phyloP scores from a whole-genome alignment of 805 yeast species.

The Debaryomyces prosopidis region DNA sequence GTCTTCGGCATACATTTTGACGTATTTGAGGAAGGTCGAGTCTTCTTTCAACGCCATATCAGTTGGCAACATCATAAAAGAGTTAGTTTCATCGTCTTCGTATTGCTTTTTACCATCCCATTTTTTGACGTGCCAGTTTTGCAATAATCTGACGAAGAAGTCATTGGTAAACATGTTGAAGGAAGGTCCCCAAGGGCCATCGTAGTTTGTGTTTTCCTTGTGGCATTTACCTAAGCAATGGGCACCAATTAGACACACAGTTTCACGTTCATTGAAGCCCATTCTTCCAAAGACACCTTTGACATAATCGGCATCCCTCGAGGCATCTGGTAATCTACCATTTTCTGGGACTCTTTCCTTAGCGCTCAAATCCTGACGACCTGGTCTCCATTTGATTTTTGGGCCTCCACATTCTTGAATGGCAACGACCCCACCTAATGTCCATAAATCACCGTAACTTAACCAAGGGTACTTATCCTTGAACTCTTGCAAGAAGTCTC shows the following conservation, averaged over 20 bases:
- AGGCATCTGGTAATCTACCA: conserved; percentile 76
- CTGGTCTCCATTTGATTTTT: conserved; percentile 78
- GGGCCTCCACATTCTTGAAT: conserved; percentile 82
- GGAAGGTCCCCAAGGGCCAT: conserved; percentile 47
- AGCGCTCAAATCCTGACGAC: conserved; percentile 62
- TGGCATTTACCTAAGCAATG: conserved; percentile 44
- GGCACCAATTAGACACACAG: conserved; percentile 44
- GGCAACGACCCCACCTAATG: conserved; percentile 77
- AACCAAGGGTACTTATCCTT: conserved; percentile 65
- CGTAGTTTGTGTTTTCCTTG: conserved; percentile 36
- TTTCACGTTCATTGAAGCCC: conserved; percentile 40
- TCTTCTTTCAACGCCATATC: conserved; percentile 55
- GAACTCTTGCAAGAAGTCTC: conserved; percentile 57
- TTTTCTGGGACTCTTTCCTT: conserved; percentile 55
- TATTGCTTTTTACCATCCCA: conserved; percentile 45
- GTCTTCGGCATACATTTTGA: conserved; percentile 50
- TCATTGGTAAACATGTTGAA: conserved; percentile 43
- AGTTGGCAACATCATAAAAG: conserved; percentile 59
- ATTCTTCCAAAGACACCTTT: conserved; percentile 62
- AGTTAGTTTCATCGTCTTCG: conserved; percentile 38
- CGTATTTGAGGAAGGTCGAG: conserved; percentile 43
- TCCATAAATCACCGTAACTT: conserved; percentile 76
- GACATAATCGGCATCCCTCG: conserved; percentile 63
- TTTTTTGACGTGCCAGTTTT: conserved; percentile 54
- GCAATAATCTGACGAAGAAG: conserved; percentile 37